phyloP scores from a whole-genome alignment of 2,329 filamentous ascomycete species.

The Thelonectria discophora region DNA sequence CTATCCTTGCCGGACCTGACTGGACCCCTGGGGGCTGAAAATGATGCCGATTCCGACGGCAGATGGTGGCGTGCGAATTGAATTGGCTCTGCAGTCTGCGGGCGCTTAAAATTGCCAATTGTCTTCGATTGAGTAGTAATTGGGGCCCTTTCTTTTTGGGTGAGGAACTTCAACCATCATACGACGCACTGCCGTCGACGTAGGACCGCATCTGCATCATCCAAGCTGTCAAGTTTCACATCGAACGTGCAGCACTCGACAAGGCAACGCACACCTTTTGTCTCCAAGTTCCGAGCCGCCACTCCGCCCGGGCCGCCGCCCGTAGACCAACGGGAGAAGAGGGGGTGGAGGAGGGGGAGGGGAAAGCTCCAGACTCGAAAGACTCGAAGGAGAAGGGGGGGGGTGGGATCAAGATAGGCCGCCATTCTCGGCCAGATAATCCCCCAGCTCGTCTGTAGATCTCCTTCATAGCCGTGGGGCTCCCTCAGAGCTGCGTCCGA shows the following conservation, averaged over 20 bases:
- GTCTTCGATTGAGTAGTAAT: not conserved
- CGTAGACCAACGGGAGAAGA: not conserved
- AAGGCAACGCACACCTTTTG: no score
- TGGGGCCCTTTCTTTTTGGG: no score
- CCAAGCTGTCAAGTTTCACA: not conserved
- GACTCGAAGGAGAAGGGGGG: not conserved
- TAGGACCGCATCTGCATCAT: not conserved
- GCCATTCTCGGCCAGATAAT: constrained; percentile 9
- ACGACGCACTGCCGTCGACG: not conserved
- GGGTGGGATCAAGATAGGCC: constrained; percentile 3
- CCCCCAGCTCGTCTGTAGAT: not conserved
- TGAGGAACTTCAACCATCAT: not conserved
- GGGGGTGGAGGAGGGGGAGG: not conserved
- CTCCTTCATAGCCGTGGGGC: constrained; percentile 4
- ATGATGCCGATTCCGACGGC: not conserved
- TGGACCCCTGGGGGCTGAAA: not conserved
- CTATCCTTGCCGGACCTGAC: constrained; percentile 12
- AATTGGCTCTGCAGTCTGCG: not conserved
- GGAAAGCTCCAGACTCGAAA: not conserved
- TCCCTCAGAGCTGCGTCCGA: constrained; percentile 17
- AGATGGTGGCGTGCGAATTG: not conserved
- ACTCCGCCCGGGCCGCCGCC: not conserved
- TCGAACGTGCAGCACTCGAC: not conserved
- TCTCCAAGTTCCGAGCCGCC: not conserved
- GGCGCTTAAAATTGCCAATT: not conserved